A percentile compares a stretch with the other conserved stretches of the same genome.
Evolutionary conservation across 768 basidiomycete genomes (phyloP).

Genomic region (Termitomyces sp.): DNA sequence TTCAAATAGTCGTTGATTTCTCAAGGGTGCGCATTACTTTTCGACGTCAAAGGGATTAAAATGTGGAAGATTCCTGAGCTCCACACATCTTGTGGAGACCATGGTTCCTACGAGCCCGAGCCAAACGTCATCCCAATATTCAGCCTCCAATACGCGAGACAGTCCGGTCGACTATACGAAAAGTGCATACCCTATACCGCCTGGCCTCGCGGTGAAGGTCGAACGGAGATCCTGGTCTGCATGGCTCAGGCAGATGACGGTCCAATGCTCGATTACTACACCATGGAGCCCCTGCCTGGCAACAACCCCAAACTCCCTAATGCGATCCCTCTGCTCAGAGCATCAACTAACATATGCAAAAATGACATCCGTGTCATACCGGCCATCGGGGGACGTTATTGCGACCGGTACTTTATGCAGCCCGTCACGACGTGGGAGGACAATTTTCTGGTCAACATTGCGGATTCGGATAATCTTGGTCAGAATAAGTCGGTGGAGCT

Average conservation of each 20-base stretch:
- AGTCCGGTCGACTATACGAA: not conserved
- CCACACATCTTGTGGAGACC: not conserved
- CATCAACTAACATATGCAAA: conserved; percentile 2
- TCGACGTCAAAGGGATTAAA: conserved; percentile 2
- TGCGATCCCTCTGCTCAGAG: not conserved
- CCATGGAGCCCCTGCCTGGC: not conserved
- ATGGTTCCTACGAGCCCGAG: not conserved
- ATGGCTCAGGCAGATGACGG: conserved; percentile 4
- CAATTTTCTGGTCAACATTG: conserved; percentile 3
- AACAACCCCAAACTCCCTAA: not conserved
- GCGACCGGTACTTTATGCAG: conserved; percentile 1
- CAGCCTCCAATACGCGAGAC: conserved; percentile 2
- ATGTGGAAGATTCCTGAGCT: conserved; percentile 4
- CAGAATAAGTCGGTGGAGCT: conserved; percentile 2
- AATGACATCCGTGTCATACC: conserved; percentile 6
- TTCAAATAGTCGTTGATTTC: conserved; percentile 2
- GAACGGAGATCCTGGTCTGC: not conserved
- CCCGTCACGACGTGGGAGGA: conserved; percentile 6
- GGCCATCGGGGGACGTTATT: conserved; percentile 1
- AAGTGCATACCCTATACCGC: conserved; percentile 6
- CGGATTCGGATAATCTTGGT: not conserved
- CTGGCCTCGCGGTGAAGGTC: not conserved
- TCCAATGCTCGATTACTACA: conserved; percentile 4
- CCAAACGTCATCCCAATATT: not conserved
- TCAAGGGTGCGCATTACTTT: conserved; percentile 6